Evolutionary conservation across 2,329 filamentous ascomycete genomes (phyloP), one percentile per base, ranked within the genome.

Genomic region (Blastomyces percursus): DNA sequence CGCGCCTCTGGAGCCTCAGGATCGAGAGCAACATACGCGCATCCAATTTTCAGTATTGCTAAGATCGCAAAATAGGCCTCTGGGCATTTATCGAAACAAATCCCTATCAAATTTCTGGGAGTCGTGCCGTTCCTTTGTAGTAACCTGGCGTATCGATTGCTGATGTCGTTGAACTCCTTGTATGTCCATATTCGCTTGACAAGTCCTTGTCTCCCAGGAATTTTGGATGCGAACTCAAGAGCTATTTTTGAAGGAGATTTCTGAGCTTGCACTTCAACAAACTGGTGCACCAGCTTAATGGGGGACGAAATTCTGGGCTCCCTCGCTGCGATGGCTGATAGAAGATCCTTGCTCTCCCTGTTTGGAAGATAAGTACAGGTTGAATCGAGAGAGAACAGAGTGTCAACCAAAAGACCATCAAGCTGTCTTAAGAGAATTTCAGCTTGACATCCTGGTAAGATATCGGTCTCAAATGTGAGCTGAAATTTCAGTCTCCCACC

Each of bases 21-120:
- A 70, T 96, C 91, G 11, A 96, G 80, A 0, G 91, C 90, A 19
- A 96, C 80, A 72, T 92, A 95, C 0, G 87, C 84, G 70, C 88
- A 92, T 0, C 91, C 91, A 6, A 88, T 84, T 72, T 96, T 96
- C 40, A 95, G 76, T 61, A 94, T 86, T 0, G 90, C 91, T 1
- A 95, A 77, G 48, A 95, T 91, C 0, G 87, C 83, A 68, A 94
- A 90, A 46, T 90, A 92, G 0, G 90, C 91, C 70, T 93, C 88
- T 0, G 91, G 86, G 64, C 87, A 92, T 71, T 96, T 96, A 62
- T 91, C 85, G 69, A 95, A 95, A 70, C 88, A 91, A 9, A 93
- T 81, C 0, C 85, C 90, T 27, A 96, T 79, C 4, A 92, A 84
- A 32, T 77, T 77, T 0, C 89, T 87, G 0, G 82, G 77, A 0